Evolutionary conservation across 129 eudicot genomes (phyloP), one percentile per base, ranked within the genome.

Genomic region (Glebionis coronaria): DNA sequence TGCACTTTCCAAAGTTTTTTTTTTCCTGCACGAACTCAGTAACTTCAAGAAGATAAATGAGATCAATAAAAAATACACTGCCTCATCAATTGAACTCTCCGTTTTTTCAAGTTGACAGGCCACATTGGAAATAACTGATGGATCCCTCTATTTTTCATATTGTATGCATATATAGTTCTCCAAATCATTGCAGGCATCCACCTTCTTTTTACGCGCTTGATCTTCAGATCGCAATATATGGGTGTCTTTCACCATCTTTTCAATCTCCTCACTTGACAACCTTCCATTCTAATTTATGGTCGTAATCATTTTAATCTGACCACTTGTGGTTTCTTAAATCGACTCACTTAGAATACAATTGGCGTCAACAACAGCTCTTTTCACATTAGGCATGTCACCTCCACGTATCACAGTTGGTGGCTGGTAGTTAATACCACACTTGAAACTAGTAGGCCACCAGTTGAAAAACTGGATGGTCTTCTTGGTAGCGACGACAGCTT

Each of bases 241-340:
- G 4, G 76, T 61, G 16, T 72, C 63, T 72, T 72, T 51, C 52
- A 72, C 54, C n/a, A n/a, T n/a, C n/a, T n/a, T n/a, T n/a, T n/a
- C n/a, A n/a, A n/a, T n/a, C n/a, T n/a, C n/a, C n/a, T n/a, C n/a
- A n/a, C n/a, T n/a, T n/a, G n/a, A n/a, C n/a, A n/a, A n/a, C n/a
- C n/a, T n/a, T n/a, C n/a, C 44, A n/a, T 25, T 16, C 20, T 72
- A 62, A 5, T 52, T 72, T 2, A 63, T n/a, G 2, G 62, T 72
- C 4, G 69, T 42, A 35, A 72, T 72, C 69, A 61, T 72, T 15
- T 72, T 50, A 0, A 40, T 72, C 15, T 61, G 21, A 13, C 76
- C 69, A 49, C 69, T 61, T 10, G 16, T 3, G 4, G 18, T 62
- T 62, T 72, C 70, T 21, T 62, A 27, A 11, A 63, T 63, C 1